Evolutionary conservation across 1,284 basidiomycete species (phyloP), one percentile per base, ranked within the genome.

Genomic region (Ustilago sp.): DNA sequence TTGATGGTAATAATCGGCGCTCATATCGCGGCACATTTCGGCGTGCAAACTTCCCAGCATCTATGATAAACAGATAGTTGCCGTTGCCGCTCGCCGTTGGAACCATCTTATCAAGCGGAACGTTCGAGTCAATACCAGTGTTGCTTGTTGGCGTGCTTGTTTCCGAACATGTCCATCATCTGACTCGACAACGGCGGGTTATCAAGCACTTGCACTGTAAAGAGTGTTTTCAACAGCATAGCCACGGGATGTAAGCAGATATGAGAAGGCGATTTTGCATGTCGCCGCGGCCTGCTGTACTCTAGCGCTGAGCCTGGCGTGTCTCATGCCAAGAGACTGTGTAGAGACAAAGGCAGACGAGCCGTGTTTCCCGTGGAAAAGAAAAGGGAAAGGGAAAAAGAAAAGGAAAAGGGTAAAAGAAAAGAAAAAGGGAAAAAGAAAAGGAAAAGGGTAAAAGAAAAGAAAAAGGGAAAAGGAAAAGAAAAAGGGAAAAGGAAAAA

Each of bases 191-290:
- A 13, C 32, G 48, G 43, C 43, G 2, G 23, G 23, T 28, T 28
- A 28, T 28, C 3, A 28, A 28, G 3, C 23, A 28, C 23, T 28
- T 28, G 23, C 23, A 28, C 23, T 28, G 23, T 28, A 28, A 28
- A 28, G 23, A 28, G 23, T 6, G 43, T 11, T 6, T 41, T n/a
- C 39, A 38, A 13, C 36, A 38, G 36, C 36, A 13, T 38, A 38
- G 39, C 39, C 47, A 23, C 47, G 47, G 47, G 39, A 50, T 50
- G 47, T 50, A 23, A 50, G 31, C 19, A 50, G 19, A 28, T 50
- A 32, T 50, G 47, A 41, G 39, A 38, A 8, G 36, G 36, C 36
- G 4, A 0, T 15, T 45, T 19, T 19, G 9, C 43, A 19, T 45
- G 43, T 45, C n/a, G 43, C 43, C 43, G n/a, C 43, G 43, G 43